phyloP scores from a whole-genome alignment of 164 flowering plant species.

The Umbellularia californica region DNA sequence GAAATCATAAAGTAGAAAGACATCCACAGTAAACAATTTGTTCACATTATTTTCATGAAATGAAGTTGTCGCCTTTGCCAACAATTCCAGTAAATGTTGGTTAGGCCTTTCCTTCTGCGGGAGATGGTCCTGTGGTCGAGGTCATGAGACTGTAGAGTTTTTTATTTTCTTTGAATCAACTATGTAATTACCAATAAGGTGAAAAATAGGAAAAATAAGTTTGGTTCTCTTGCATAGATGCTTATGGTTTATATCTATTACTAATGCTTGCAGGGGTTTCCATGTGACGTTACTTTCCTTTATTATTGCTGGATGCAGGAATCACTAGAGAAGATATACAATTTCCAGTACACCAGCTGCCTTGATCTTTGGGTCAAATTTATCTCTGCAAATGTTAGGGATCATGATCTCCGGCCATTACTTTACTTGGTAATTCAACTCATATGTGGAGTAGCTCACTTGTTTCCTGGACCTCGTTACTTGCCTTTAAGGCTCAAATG shows the following conservation, averaged over 20 bases:
- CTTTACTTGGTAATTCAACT: constrained; percentile 58
- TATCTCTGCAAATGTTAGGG: constrained; percentile 46
- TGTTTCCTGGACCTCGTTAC: constrained; percentile 79
- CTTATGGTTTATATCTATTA: background rate
- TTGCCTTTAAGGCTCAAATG: constrained; percentile 77
- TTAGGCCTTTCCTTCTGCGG: too few relatives aligned
- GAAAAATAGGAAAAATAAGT: background rate
- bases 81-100: too few relatives aligned
- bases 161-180: too few relatives aligned
- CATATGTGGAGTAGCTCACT: constrained; percentile 62
- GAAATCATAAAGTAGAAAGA: background rate
- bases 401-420: constrained; percentile 61
- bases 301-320: constrained; percentile 45
- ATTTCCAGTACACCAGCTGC: constrained; percentile 73
- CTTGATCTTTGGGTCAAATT: constrained; percentile 85
- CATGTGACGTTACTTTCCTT: background rate
- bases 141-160: too few relatives aligned
- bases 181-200: too few relatives aligned
- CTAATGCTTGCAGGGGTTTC: background rate
- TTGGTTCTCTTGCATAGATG: background rate
- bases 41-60: too few relatives aligned
- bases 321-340: constrained; percentile 56
- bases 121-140: too few relatives aligned
- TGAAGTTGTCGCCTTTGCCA: background rate
- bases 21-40: too few relatives aligned